Conservation (phyloP, 2,329 filamentous ascomycete species). For the Remersonia thermophila region DNA sequence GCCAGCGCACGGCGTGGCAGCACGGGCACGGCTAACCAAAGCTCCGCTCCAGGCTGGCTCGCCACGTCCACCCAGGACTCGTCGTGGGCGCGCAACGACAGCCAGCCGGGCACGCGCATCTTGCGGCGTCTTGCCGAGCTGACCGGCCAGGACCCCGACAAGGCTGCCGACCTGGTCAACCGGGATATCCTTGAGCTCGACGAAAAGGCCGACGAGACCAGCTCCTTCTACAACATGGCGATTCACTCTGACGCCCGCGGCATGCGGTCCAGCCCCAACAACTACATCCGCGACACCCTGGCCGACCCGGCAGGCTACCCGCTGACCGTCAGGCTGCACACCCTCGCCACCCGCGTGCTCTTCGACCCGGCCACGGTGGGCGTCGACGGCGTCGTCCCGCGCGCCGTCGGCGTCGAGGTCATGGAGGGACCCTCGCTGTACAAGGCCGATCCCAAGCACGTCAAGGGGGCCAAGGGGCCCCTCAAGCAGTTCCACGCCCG, state of each 20-base stretch:
- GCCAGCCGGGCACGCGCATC: slow-evolving; percentile 13
- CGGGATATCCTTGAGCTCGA: slow-evolving; percentile 19
- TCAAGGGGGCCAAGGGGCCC: slow-evolving; percentile 15
- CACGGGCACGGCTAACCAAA: too few relatives aligned
- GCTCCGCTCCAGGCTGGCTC: slow-evolving; percentile 12
- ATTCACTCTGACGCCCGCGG: slow-evolving; percentile 17
- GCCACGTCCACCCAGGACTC: slow-evolving; percentile 11
- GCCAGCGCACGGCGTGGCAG: too few relatives aligned
- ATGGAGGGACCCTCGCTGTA: slow-evolving; percentile 28
- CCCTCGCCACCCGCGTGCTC: slow-evolving; percentile 25
- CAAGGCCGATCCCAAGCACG: slow-evolving; percentile 28
- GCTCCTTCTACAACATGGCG: slow-evolving; percentile 21
- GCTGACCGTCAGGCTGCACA: slow-evolving; percentile 27
- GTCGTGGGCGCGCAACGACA: slow-evolving; percentile 16
- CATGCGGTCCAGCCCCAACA: slow-evolving; percentile 33
- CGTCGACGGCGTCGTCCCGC: slow-evolving; percentile 8
- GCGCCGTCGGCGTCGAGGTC: slow-evolving; percentile 31
- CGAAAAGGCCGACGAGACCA: slow-evolving; percentile 18
- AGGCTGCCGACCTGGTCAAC: slow-evolving; percentile 19
- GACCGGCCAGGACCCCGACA: slow-evolving; percentile 21
- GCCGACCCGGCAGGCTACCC: slow-evolving; percentile 30
- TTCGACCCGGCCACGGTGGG: slow-evolving; percentile 24
- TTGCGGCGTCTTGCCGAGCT: slow-evolving; percentile 15
- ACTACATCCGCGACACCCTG: slow-evolving; percentile 21
- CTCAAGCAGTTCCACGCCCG: slow-evolving; percentile 21